Evolutionary conservation across 1,284 basidiomycete species (phyloP).

Genomic region (Vanrija sp.): DNA sequence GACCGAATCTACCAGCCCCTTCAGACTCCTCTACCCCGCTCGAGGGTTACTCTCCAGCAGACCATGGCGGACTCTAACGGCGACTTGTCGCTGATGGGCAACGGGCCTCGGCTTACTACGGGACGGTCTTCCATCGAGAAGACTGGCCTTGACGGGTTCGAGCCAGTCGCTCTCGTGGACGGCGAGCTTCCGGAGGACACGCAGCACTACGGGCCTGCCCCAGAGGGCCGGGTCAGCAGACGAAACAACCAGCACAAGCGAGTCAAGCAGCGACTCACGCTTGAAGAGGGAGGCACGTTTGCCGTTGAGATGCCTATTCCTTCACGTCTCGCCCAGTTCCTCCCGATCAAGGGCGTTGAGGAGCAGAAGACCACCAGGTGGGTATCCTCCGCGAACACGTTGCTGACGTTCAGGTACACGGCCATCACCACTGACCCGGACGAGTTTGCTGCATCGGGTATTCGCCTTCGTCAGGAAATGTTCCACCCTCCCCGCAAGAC

Average conservation of each 20-base stretch:
- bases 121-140: conserved; percentile 11
- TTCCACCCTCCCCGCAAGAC: conserved; percentile 65
- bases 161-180: conserved; percentile 12
- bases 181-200: conserved; percentile 47
- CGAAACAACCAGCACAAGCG: conserved; percentile 58
- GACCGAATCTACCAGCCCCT: conserved; percentile 1
- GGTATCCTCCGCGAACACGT: conserved; percentile 7
- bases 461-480: conserved; percentile 80
- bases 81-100: conserved; percentile 14
- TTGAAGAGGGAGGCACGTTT: conserved; percentile 69
- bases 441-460: conserved; percentile 76
- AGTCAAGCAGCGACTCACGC: conserved; percentile 49
- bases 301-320: conserved; percentile 81
- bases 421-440: conserved; percentile 92
- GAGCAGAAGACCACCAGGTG: conserved; percentile 82
- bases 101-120: background rate
- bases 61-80: conserved; percentile 1
- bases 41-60: no score
- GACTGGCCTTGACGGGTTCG: conserved; percentile 13
- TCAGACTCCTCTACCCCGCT: background rate
- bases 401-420: conserved; percentile 54
- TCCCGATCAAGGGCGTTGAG: conserved; percentile 72
- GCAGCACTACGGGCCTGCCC: conserved; percentile 81
- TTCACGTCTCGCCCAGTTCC: conserved; percentile 64
- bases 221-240: conserved; percentile 67